These are phyloP conservation scores for Tulasnella calospora DNA, from an alignment of 768 basidiomycete species.

Conservation along the genomic window DNA sequence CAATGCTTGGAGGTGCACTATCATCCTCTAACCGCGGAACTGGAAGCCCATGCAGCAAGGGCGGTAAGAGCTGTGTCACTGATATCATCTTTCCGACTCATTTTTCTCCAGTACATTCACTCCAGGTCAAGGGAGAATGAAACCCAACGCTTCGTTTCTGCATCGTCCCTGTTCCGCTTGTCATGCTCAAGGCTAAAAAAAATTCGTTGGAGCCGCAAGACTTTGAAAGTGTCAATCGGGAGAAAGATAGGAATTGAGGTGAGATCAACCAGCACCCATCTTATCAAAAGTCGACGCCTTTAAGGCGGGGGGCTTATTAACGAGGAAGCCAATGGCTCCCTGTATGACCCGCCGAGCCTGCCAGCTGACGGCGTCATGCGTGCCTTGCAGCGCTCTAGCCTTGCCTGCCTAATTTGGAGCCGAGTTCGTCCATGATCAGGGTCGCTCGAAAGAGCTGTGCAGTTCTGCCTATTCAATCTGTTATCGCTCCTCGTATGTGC, in stretches of 20 bases:
- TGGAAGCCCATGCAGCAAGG: neutral
- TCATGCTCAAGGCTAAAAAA: neutral
- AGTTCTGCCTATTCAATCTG: neutral
- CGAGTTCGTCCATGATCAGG: neutral
- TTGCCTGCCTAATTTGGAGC: neutral
- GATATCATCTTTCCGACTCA: neutral
- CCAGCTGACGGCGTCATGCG: neutral
- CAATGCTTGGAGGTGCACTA: neutral
- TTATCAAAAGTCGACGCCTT: slow-evolving; percentile 4
- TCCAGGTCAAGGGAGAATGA: neutral
- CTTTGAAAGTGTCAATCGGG: neutral
- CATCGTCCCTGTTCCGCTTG: neutral
- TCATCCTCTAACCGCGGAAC: neutral
- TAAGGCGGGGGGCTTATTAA: neutral
- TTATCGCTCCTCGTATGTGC: neutral
- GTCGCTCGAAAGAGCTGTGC: neutral
- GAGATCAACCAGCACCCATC: neutral
- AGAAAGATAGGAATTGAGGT: neutral
- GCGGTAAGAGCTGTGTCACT: slow-evolving; percentile 7
- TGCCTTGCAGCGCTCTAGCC: neutral
- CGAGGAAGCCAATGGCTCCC: neutral
- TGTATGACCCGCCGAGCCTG: neutral
- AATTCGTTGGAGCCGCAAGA: neutral
- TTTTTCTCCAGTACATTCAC: neutral
- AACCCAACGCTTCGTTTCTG: neutral